Evolutionary conservation across 2,329 filamentous ascomycete species (phyloP).

Genomic region (Cercospora sp.): DNA sequence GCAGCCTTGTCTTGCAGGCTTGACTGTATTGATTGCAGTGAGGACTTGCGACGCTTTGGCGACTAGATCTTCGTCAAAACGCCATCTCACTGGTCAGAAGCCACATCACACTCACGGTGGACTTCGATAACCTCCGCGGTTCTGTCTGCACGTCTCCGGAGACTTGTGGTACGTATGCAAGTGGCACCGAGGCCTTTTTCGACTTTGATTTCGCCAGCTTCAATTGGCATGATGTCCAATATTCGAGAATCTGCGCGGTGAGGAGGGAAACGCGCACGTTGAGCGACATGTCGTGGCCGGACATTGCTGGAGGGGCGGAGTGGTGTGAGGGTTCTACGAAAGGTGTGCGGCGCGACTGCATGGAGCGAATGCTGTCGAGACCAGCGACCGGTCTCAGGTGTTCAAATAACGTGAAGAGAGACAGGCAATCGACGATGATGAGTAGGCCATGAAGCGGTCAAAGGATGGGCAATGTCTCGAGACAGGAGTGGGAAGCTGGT

Average conservation of each 20-base stretch:
- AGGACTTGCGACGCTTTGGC: conserved; percentile 9
- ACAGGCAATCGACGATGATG: conserved; percentile 15
- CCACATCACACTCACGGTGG: background rate
- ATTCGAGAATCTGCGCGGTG: conserved; percentile 18
- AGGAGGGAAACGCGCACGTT: conserved; percentile 21
- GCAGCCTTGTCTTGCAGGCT: conserved; percentile 19
- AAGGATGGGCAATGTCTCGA: conserved; percentile 4
- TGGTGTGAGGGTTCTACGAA: background rate
- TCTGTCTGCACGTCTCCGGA: conserved; percentile 7
- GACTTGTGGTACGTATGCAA: conserved; percentile 11
- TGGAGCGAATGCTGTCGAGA: background rate
- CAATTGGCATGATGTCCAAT: conserved; percentile 15
- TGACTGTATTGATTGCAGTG: conserved; percentile 11
- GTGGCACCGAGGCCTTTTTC: conserved; percentile 14
- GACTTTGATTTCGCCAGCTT: conserved; percentile 14
- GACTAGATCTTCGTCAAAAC: background rate
- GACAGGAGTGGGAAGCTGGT: background rate
- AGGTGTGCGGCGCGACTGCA: background rate
- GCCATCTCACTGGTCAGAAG: background rate
- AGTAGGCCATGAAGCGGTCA: conserved; percentile 8
- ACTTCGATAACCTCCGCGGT: conserved; percentile 1
- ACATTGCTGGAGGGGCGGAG: conserved; percentile 3
- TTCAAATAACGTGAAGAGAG: conserved; percentile 9
- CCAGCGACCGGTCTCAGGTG: conserved; percentile 9
- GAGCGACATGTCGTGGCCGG: conserved; percentile 22